These are phyloP conservation scores for Colletotrichum tofieldiae DNA, from an alignment of 2,329 filamentous ascomycete species.

Conservation along the genomic window DNA sequence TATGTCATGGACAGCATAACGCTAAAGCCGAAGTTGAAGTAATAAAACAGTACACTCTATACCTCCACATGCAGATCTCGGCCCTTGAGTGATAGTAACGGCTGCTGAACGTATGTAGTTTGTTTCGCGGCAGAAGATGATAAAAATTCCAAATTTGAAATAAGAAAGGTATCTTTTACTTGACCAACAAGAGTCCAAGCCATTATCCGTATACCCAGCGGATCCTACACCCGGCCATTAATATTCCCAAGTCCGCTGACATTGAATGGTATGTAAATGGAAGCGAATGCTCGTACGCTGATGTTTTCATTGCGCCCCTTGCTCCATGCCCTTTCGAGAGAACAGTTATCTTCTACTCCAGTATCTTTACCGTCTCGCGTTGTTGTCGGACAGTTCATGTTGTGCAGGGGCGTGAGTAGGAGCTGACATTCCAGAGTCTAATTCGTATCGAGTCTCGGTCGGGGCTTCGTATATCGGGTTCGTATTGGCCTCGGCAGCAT, in stretches of 20 bases:
- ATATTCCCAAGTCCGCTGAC: neutral
- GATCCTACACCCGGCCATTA: neutral
- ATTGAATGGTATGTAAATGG: neutral
- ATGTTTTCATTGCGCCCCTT: no score
- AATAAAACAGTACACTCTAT: no score
- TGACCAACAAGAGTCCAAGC: no score
- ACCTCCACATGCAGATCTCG: no score
- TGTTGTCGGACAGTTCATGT: neutral
- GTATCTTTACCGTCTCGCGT: neutral
- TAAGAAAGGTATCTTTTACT: neutral
- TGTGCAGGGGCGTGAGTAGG: neutral
- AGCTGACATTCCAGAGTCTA: slow-evolving; percentile 24
- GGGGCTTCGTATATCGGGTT: slow-evolving; percentile 39
- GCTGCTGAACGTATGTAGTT: neutral
- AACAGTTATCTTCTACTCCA: neutral
- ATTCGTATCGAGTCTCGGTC: slow-evolving; percentile 29
- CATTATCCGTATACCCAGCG: neutral
- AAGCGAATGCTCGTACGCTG: neutral
- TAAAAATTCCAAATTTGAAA: neutral
- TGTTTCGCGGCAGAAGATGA: no score
- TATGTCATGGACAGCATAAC: neutral
- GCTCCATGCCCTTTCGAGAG: no score
- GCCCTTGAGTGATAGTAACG: no score
- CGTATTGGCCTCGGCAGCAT: slow-evolving; percentile 31
- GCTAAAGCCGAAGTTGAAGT: neutral